Percentiles rank a stretch among this genome's conserved stretches.
Evolutionary conservation across 805 yeast species (phyloP).

Genomic region (Lachancea mirantina): DNA sequence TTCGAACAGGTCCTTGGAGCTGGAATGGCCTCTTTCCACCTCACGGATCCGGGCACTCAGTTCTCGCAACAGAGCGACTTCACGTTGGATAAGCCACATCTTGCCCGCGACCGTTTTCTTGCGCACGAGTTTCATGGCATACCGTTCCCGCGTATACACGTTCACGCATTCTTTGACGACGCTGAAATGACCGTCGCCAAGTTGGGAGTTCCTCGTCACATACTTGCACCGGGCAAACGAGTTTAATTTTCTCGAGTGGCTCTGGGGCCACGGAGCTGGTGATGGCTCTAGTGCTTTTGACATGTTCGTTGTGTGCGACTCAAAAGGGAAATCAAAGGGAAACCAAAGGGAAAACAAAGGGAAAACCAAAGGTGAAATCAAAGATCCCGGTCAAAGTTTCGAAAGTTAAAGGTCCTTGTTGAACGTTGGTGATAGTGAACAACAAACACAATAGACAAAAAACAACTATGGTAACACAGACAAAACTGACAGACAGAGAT

Average conservation of each 20-base stretch:
- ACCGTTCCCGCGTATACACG: slow-evolving; percentile 34
- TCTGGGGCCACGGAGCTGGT: slow-evolving; percentile 6
- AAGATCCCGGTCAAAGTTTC: too few relatives aligned
- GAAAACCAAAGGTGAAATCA: too few relatives aligned
- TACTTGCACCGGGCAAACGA: slow-evolving; percentile 29
- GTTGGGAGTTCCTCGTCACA: slow-evolving; percentile 19
- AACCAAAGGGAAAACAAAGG: too few relatives aligned
- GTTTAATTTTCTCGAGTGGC: too few relatives aligned
- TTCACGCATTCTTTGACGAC: slow-evolving; percentile 45
- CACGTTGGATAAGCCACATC: slow-evolving; percentile 45
- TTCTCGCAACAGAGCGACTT: slow-evolving; percentile 44
- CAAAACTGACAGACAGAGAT: too few relatives aligned
- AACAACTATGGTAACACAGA: too few relatives aligned
- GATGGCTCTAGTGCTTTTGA: neutral
- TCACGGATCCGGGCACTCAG: slow-evolving; percentile 20
- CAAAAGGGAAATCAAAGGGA: too few relatives aligned
- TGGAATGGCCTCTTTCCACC: slow-evolving; percentile 24
- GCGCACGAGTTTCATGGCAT: slow-evolving; percentile 40
- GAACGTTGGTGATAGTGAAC: too few relatives aligned
- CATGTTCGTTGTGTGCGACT: neutral
- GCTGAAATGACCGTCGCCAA: slow-evolving; percentile 46
- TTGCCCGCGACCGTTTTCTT: slow-evolving; percentile 26
- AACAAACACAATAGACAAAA: too few relatives aligned
- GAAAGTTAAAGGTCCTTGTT: too few relatives aligned
- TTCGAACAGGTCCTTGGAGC: slow-evolving; percentile 20